Conservation (phyloP, 1,284 basidiomycete genomes). For the Ceratorhiza oryzae-sativae region DNA sequence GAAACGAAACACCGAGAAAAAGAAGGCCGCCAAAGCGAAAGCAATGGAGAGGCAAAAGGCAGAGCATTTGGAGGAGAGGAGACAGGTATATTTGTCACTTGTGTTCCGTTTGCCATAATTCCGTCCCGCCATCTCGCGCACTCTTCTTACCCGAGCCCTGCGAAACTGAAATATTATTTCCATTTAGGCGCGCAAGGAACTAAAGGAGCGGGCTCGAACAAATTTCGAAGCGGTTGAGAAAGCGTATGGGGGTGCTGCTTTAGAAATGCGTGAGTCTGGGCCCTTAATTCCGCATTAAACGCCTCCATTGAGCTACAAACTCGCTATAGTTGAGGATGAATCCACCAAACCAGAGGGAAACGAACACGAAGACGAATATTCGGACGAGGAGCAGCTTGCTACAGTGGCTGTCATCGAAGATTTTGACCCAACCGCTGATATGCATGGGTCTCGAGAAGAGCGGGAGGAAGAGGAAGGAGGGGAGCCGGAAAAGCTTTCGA, state of each 20-base stretch:
- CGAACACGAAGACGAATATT: slow-evolving; percentile 67
- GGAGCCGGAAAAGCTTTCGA: neutral
- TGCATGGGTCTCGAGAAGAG: slow-evolving; percentile 19
- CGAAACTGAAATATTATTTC: slow-evolving; percentile 23
- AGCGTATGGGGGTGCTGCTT: slow-evolving; percentile 63
- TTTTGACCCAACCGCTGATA: slow-evolving; percentile 57
- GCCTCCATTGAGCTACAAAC: slow-evolving; percentile 7
- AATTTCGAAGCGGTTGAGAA: slow-evolving; percentile 74
- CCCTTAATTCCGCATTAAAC: slow-evolving; percentile 22
- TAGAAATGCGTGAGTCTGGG: slow-evolving; percentile 16
- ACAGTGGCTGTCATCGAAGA: slow-evolving; percentile 84
- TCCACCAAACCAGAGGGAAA: slow-evolving; percentile 41
- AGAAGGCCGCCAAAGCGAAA: slow-evolving; percentile 71
- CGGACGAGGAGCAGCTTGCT: slow-evolving; percentile 77
- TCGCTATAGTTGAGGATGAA: neutral
- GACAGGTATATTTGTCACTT: slow-evolving; percentile 61
- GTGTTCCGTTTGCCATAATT: neutral
- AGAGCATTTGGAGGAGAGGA: slow-evolving; percentile 67
- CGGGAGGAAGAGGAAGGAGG: neutral
- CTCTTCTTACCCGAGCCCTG: neutral
- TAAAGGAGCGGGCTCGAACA: slow-evolving; percentile 71
- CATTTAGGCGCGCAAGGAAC: slow-evolving; percentile 64
- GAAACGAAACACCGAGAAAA: slow-evolving; percentile 80
- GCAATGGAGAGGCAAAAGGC: slow-evolving; percentile 72
- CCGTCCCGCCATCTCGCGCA: neutral